phyloP scores from a whole-genome alignment of 768 basidiomycete genomes.

The Epithele typhae region DNA sequence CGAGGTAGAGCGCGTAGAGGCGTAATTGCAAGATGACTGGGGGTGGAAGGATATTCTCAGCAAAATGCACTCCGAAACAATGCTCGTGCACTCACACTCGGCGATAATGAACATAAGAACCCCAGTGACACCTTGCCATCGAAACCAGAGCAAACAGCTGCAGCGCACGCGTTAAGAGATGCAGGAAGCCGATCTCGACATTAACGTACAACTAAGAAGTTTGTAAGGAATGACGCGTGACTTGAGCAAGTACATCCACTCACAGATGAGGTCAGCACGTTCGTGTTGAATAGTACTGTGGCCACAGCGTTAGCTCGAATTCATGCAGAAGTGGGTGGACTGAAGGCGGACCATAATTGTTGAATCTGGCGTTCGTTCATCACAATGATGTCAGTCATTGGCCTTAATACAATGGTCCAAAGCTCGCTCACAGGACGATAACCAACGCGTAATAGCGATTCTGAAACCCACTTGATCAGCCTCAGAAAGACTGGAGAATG shows the following conservation, averaged over 20 bases:
- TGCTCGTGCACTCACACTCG: constrained; percentile 37
- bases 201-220: constrained; percentile 12
- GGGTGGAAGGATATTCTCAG: neutral
- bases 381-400: no score
- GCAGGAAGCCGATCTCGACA: neutral
- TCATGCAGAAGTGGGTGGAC: neutral
- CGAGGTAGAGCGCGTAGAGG: constrained; percentile 56
- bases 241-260: constrained; percentile 1
- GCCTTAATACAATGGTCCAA: no score
- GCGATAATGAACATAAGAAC: constrained; percentile 49
- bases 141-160: constrained; percentile 38
- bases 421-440: constrained; percentile 48
- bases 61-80: neutral
- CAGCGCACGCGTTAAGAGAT: neutral
- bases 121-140: constrained; percentile 62
- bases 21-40: constrained; percentile 59
- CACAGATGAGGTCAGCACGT: constrained; percentile 13
- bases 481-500: constrained; percentile 11
- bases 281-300: constrained; percentile 30
- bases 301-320: neutral
- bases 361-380: constrained; percentile 45
- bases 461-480: constrained; percentile 24
- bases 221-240: neutral
- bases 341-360: constrained; percentile 43
- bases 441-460: constrained; percentile 55